Evolutionary conservation across 2,329 filamentous ascomycete genomes (phyloP), one percentile per base, ranked within the genome.

Genomic region (Keithomyces neogunnii): DNA sequence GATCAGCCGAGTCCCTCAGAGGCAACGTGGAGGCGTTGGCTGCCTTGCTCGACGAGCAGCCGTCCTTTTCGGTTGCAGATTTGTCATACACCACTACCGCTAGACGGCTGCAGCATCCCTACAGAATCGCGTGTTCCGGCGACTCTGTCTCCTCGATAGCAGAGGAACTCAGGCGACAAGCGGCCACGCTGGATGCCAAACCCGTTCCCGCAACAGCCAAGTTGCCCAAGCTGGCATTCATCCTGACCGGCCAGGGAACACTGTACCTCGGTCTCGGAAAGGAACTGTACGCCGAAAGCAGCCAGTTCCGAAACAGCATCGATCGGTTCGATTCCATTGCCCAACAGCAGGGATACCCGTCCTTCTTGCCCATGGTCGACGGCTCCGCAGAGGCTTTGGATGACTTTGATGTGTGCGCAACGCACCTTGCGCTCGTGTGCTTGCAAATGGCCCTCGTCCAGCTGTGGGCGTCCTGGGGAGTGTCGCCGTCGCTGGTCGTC

Each of bases 21-120:
- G 73, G 72, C 51, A 86, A 86, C 56, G 71, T 81, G 1, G 71
- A 80, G 57, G 69, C 70, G 28, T 70, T 85, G 1, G 28, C 82
- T 6, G 61, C 64, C 2, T 82, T 76, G 66, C 74, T 85, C 58
- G 74, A 76, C 30, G 58, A 67, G 40, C 71, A 76, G 40, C 72
- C 76, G 3, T 69, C 76, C 4, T 72, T 73, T 1, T 72, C 75
- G 0, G 62, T 86, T 73, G 70, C 76, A 1, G 71, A 80, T 53
- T 66, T 88, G 2, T 77, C 84, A 0, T 88, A 88, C 65, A 85
- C 82, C 1, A 83, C 81, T 0, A 87, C 84, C 4, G 86, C 85
- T 11, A 76, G 84, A 28, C 76, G 77, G 44, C 76, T 81, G 9
- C 82, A 85, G 55, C 77, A 83, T 63, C 71, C 75, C 58, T 78